Evolutionary conservation across 2,329 filamentous ascomycete species (phyloP), one percentile per base, ranked within the genome.

Genomic region (Neurospora sp.): DNA sequence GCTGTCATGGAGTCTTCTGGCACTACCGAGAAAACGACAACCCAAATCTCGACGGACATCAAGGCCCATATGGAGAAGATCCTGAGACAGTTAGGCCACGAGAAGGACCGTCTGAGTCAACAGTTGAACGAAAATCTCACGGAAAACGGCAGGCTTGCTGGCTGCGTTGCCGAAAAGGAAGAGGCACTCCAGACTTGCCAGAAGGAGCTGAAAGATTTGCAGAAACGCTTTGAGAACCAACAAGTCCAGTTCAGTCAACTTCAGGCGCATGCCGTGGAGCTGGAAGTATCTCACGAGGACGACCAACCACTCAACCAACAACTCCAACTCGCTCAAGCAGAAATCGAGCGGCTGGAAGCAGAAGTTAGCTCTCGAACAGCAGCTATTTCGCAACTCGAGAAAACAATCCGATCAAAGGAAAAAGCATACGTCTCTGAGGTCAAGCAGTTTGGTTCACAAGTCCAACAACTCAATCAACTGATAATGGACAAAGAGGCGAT

Each of bases 401-500:
- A 38, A 13, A 71, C 71, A 43, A 70, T 78, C 4, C 68, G 71
- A 17, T 67, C 67, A 23, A 73, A 69, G n/a, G 69, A 74, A 10
- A 58, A 69, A 33, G 39, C 69, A 7, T 70, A 73, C 19, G 36
- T 62, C 10, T 66, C 67, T 3, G 73, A 77, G n/a, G 19, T 72
- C 4, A 58, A 74, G 46, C 70, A 73, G 4, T 73, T 73, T 67
- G 52, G 69, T 9, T 67, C 66, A 6, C 71, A 73, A 10, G 70
- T 72, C 10, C 58, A 70, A 7, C 69, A 73, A 42, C 70, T 78
- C 17, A 72, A 68, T 6, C 70, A 72, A 13, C 23, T 71, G 28
- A n/a, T 77, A 9, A 66, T 73, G 10, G 70, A 75, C 13, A 70
- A 70, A 69, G 68, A 78, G 19, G 40, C 68, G 66, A 39, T 70